Percentiles rank a stretch among this genome's conserved stretches.
These are phyloP conservation scores for Brassica rapa DNA, from an alignment of 345 rosid species.

Conservation along the genomic window DNA sequence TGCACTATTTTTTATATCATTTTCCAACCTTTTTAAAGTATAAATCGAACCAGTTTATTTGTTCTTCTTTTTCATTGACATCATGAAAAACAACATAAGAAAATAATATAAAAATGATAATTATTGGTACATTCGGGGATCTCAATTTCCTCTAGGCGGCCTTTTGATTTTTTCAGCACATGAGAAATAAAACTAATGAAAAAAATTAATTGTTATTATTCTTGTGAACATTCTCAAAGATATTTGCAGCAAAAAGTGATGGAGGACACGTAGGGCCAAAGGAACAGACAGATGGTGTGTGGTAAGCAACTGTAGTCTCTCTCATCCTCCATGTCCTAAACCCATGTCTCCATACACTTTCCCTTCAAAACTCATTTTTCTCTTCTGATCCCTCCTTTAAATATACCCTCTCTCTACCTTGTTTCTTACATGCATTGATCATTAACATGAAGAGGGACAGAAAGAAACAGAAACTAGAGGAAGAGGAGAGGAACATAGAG, in stretches of 20 bases:
- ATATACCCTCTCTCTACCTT: conserved; percentile 14
- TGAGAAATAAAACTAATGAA: not conserved
- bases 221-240: conserved; percentile 25
- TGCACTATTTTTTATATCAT: conserved; percentile 1
- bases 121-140: conserved; percentile 12
- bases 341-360: conserved; percentile 37
- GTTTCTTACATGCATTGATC: conserved; percentile 27
- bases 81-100: conserved; percentile 7
- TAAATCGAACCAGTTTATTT: not conserved
- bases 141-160: conserved; percentile 26
- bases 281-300: conserved; percentile 41
- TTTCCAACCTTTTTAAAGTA: conserved; percentile 15
- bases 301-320: conserved; percentile 27
- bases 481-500: conserved; percentile 1
- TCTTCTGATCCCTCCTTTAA: conserved; percentile 22
- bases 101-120: not conserved
- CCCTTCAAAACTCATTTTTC: conserved; percentile 12
- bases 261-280: conserved; percentile 40
- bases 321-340: conserved; percentile 35
- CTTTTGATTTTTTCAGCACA: conserved; percentile 22
- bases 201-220: conserved; percentile 11
- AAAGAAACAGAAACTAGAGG: conserved; percentile 14
- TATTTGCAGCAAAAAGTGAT: conserved; percentile 30
- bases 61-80: not conserved
- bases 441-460: conserved; percentile 31